Base-by-base conservation (phyloP, 2,329 filamentous ascomycete genomes). In the Claviceps humidiphila region DNA sequence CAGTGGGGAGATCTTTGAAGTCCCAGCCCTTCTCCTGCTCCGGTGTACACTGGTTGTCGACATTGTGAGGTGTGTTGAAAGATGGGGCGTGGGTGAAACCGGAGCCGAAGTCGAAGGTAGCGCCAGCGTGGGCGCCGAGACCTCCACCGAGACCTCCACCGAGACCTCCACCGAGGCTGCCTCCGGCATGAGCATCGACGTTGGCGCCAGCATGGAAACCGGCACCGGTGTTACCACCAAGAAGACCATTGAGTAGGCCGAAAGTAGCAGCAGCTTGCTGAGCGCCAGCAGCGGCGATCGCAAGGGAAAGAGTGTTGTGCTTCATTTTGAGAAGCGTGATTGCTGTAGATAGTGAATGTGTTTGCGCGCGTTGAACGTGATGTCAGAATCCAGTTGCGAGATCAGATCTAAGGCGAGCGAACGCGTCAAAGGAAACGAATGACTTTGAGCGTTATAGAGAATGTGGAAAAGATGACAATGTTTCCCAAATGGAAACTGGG, bases 31-130 rank as follows among this genome's bases (percentile, higher is more conserved):
- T 58, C 57, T 76, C 69, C 71, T 94, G 87, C 58, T 81, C 68
- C n/a, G 76, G 66, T 54, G 77, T 81, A 70, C 91, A 96, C 61
- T 84, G 70, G 73, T 93, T 93, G 73, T 88, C 72, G 63, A 77
- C 81, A 75, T 87, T 89, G 54, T 72, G 70, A 13, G 89, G 88
- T 66, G 76, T 84, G 48, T 74, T 73, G 75, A 82, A 94, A 55
- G 74, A 64, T 51, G 64, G 60, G 49, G 72, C 71, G 24, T 61
- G 51, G 11, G 56, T 53, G 56, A 58, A 60, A 22, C 53, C 53
- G 44, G 45, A 43, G 9, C 39, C 42, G 40, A 52, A 38, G 17
- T 54, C 22, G 24, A 55, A 43, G 34, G 41, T 49, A 30, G 30
- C 3, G 26, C 26, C 26, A 30, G 7, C 26, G 26, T 30, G 7